Conservation (phyloP, 2,329 filamentous ascomycete species). For the Fusarium albosuccineum region DNA sequence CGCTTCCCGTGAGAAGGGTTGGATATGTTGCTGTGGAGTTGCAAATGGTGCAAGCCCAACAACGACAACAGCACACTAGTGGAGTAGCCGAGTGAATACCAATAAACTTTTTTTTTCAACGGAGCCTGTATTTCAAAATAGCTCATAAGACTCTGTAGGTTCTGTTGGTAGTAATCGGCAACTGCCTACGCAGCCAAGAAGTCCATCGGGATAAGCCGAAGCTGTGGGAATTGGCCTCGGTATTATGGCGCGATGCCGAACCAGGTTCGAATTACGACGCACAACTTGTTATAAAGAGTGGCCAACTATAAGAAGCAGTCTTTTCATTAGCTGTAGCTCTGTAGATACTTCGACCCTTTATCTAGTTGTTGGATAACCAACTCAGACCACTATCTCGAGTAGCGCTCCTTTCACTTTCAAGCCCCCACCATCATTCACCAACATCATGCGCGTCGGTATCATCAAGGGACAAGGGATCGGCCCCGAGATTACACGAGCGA, state of each 20-base stretch:
- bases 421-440: background rate
- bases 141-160: too few relatives aligned
- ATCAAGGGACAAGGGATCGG: slow-evolving; percentile 15
- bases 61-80: too few relatives aligned
- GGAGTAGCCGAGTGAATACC: too few relatives aligned
- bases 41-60: too few relatives aligned
- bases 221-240: background rate
- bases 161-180: too few relatives aligned
- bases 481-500: slow-evolving; percentile 15
- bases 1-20: too few relatives aligned
- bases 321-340: background rate
- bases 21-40: too few relatives aligned
- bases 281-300: background rate
- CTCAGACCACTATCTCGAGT: background rate
- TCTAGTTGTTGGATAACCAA: background rate
- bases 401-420: background rate
- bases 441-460: slow-evolving; percentile 16
- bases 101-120: too few relatives aligned
- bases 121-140: too few relatives aligned
- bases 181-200: background rate
- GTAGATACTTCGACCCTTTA: background rate
- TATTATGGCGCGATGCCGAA: background rate
- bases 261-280: background rate
- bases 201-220: slow-evolving; percentile 2
- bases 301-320: background rate